phyloP scores from a whole-genome alignment of 768 basidiomycete species.

The Kwoniella dendrophila region DNA sequence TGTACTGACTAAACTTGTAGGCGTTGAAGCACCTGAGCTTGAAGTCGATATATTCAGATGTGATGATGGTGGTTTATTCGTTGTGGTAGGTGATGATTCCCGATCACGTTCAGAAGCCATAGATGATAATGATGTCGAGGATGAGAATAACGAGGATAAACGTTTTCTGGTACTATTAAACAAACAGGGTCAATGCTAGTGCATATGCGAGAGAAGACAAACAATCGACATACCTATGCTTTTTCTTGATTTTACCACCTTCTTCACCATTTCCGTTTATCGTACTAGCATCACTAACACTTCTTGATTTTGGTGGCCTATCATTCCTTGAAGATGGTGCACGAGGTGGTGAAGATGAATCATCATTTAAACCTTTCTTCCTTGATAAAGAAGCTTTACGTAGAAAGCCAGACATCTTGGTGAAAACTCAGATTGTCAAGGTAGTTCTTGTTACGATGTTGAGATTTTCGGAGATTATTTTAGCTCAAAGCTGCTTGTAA shows the following conservation, averaged over 20 bases:
- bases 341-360: slow-evolving; percentile 22
- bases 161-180: slow-evolving; percentile 24
- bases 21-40: slow-evolving; percentile 35
- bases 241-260: slow-evolving; percentile 22
- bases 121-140: slow-evolving; percentile 34
- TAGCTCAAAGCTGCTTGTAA: too few species aligned
- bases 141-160: slow-evolving; percentile 50
- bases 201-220: neutral
- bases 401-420: slow-evolving; percentile 32
- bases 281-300: slow-evolving; percentile 30
- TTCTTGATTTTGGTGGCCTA: slow-evolving; percentile 36
- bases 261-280: slow-evolving; percentile 16
- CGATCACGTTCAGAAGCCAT: slow-evolving; percentile 11
- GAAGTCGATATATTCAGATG: slow-evolving; percentile 28
- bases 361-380: slow-evolving; percentile 32
- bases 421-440: neutral
- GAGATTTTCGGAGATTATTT: too few species aligned
- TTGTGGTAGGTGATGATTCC: slow-evolving; percentile 15
- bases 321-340: slow-evolving; percentile 11
- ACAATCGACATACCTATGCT: slow-evolving; percentile 6
- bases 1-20: slow-evolving; percentile 19
- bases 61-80: slow-evolving; percentile 21
- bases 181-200: neutral
- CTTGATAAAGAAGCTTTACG: slow-evolving; percentile 40
- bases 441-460: neutral